Evolutionary conservation across 1,284 basidiomycete species (phyloP).

Genomic region (Entoloma clypeatum): DNA sequence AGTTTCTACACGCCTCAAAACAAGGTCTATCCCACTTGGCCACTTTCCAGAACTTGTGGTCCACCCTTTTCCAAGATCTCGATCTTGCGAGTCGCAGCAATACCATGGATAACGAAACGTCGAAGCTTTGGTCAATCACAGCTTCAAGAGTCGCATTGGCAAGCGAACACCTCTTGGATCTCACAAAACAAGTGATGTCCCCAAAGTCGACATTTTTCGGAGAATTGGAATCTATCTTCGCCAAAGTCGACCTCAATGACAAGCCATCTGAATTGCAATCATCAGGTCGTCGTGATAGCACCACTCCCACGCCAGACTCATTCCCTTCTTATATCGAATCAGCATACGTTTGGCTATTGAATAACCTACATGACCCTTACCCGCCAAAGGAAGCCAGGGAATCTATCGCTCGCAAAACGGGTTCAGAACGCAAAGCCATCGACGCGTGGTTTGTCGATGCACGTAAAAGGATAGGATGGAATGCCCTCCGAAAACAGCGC

Average conservation of each 20-base stretch:
- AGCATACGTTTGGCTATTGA: constrained; percentile 42
- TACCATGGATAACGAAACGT: not conserved
- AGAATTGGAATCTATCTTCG: too few species aligned
- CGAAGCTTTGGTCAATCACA: too few species aligned
- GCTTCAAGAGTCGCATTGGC: too few species aligned
- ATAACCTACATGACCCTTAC: constrained; percentile 49
- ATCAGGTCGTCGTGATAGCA: too few species aligned
- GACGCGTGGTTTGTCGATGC: constrained; percentile 47
- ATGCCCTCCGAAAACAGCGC: constrained; percentile 31
- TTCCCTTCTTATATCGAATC: constrained; percentile 29
- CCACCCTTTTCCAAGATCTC: constrained; percentile 4
- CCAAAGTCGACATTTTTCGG: too few species aligned
- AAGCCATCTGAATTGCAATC: too few species aligned
- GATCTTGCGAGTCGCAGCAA: not conserved
- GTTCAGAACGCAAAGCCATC: constrained; percentile 30
- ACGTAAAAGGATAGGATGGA: constrained; percentile 54
- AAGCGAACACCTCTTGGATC: too few species aligned
- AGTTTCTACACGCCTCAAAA: not conserved
- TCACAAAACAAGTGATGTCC: too few species aligned
- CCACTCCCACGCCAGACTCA: constrained; percentile 4
- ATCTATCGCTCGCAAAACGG: constrained; percentile 23
- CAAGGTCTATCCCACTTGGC: not conserved
- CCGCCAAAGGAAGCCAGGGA: constrained; percentile 32
- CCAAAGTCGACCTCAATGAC: too few species aligned
- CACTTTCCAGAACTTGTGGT: not conserved